These are phyloP conservation scores for Heterobasidion irregulare DNA, from an alignment of 1,284 basidiomycete species.

Conservation along the genomic window DNA sequence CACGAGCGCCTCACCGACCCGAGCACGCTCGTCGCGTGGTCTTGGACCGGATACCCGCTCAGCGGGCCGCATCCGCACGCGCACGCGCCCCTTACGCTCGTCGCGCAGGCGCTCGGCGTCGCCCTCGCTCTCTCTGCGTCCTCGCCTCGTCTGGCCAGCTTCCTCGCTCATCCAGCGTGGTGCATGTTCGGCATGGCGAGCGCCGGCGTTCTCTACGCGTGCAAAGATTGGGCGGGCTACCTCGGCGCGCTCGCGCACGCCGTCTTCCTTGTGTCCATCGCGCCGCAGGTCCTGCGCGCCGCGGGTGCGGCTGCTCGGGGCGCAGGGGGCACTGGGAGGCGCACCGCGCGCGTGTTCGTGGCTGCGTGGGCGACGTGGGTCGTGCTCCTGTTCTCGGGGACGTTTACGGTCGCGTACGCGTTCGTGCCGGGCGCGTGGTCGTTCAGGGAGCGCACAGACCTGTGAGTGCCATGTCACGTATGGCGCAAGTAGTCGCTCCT, in stretches of 20 bases:
- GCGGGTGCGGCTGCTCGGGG: slow-evolving; percentile 27
- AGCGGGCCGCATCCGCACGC: slow-evolving; percentile 71
- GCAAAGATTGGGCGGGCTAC: slow-evolving; percentile 72
- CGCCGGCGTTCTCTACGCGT: slow-evolving; percentile 50
- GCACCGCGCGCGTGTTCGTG: slow-evolving; percentile 37
- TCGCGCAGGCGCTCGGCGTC: slow-evolving; percentile 56
- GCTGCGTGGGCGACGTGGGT: slow-evolving; percentile 47
- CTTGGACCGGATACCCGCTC: slow-evolving; percentile 84
- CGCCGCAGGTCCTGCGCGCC: slow-evolving; percentile 45
- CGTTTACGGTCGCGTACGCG: slow-evolving; percentile 84
- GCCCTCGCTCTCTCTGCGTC: slow-evolving; percentile 29
- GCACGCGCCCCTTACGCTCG: slow-evolving; percentile 63
- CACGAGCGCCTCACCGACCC: slow-evolving; percentile 78
- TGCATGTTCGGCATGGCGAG: slow-evolving; percentile 42
- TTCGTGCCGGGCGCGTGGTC: slow-evolving; percentile 83
- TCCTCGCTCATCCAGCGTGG: slow-evolving; percentile 40
- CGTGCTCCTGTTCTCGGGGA: slow-evolving; percentile 9
- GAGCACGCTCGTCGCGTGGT: slow-evolving; percentile 83
- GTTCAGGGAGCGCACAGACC: slow-evolving; percentile 76
- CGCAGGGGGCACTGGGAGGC: slow-evolving; percentile 8
- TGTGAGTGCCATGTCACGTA: slow-evolving; percentile 29
- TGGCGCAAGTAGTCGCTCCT: slow-evolving; percentile 4
- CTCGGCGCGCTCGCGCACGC: slow-evolving; percentile 61
- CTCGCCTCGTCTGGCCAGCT: slow-evolving; percentile 7
- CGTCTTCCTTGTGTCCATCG: slow-evolving; percentile 58